These are phyloP conservation scores for Diplodia sapinea DNA, from an alignment of 2,329 filamentous ascomycete species.

Conservation along the genomic window DNA sequence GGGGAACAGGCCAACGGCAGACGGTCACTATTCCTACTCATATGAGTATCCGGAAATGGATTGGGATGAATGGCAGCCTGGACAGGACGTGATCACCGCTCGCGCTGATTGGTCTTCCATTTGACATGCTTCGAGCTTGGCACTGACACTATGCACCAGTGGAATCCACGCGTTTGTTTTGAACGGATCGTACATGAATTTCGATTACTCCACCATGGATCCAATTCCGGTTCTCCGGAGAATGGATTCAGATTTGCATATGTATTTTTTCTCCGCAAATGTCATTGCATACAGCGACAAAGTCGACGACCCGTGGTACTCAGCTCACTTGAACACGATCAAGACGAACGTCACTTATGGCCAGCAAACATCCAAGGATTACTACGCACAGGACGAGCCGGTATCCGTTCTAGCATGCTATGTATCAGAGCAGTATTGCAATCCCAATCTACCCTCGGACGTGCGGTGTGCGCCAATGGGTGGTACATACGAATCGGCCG, in stretches of 20 bases:
- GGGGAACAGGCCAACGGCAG: too few relatives aligned
- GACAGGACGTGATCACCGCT: neutral
- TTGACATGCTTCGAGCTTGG: too few relatives aligned
- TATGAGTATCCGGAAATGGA: conserved; percentile 11
- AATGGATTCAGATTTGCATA: conserved; percentile 40
- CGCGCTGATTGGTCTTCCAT: neutral
- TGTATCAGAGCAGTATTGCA: conserved; percentile 30
- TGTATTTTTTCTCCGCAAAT: conserved; percentile 43
- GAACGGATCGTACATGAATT: conserved; percentile 5
- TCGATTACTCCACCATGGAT: neutral
- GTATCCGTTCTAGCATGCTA: conserved; percentile 31
- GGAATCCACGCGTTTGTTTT: neutral
- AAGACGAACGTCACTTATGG: neutral
- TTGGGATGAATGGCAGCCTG: neutral
- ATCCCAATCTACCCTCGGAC: conserved; percentile 25
- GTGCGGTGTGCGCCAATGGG: conserved; percentile 14
- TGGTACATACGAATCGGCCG: conserved; percentile 1
- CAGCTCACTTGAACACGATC: conserved; percentile 34
- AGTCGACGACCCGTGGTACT: conserved; percentile 43
- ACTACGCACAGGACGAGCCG: conserved; percentile 27
- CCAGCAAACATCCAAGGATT: too few relatives aligned
- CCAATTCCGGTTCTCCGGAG: conserved; percentile 41
- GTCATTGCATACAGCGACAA: conserved; percentile 38
- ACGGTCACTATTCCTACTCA: neutral
- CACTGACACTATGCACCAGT: neutral